Evolutionary conservation across 176 grass and related monocot genomes (phyloP).

Genomic region (Carex cristatella): DNA sequence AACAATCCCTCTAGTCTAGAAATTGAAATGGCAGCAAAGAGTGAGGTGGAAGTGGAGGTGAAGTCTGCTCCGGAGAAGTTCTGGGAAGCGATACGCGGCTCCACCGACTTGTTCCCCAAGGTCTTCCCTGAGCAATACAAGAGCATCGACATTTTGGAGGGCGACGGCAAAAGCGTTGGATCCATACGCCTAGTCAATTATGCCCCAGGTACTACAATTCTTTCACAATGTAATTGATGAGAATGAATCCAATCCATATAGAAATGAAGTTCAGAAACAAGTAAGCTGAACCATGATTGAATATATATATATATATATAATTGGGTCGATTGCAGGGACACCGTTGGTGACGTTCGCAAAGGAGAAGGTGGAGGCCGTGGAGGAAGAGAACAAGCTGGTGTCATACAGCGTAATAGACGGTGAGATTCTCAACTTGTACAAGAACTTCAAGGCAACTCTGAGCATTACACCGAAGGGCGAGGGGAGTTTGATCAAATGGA

Average conservation of each 20-base stretch:
- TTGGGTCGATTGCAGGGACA: slow-evolving; percentile 32
- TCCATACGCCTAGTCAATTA: slow-evolving; percentile 80
- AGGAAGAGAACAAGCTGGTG: slow-evolving; percentile 63
- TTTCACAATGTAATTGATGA: too few species aligned
- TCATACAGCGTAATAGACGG: slow-evolving; percentile 76
- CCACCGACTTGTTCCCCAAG: slow-evolving; percentile 77
- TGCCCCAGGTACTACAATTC: slow-evolving; percentile 27
- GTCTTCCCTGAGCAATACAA: slow-evolving; percentile 85
- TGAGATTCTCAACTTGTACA: slow-evolving; percentile 59
- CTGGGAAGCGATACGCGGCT: slow-evolving; percentile 59
- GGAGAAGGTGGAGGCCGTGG: slow-evolving; percentile 71
- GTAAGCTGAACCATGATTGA: too few species aligned
- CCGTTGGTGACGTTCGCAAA: slow-evolving; percentile 70
- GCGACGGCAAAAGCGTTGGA: slow-evolving; percentile 72
- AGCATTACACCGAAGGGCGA: slow-evolving; percentile 35
- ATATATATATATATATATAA: too few species aligned
- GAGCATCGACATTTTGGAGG: slow-evolving; percentile 80
- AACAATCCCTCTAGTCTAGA: neutral
- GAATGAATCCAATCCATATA: too few species aligned
- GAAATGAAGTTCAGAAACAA: too few species aligned
- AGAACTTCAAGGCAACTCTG: slow-evolving; percentile 59
- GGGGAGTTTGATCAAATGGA: slow-evolving; percentile 49
- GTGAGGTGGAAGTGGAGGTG: slow-evolving; percentile 50
- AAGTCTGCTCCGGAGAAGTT: slow-evolving; percentile 70
- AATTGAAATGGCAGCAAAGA: slow-evolving; percentile 56